Base-by-base conservation (phyloP, 163 green algal genomes). In the Scenedesmus sp. region DNA sequence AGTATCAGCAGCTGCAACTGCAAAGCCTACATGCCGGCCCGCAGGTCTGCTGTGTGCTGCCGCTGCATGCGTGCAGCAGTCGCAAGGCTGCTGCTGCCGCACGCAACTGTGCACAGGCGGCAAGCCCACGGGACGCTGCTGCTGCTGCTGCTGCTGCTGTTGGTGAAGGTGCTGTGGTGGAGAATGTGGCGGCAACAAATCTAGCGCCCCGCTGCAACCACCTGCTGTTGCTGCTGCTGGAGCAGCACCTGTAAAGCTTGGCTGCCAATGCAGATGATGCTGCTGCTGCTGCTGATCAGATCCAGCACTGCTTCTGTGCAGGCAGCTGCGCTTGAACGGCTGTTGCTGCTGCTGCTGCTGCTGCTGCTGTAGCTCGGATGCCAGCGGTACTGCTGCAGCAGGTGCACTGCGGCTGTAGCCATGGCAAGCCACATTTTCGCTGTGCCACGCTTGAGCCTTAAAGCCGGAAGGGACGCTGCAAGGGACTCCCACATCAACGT, bases 201-300 rank as follows among this genome's bases (percentile, higher is more conserved):
- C 16, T 1, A 76, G 16, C 26, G 16, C 2, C 16, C 66, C 18
- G 66, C 15, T 3, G 20, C 62, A 16, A 26, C 26, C 66, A 4
- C 66, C 13, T 66, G 82, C 54, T 87, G 82, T 52, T 87, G 82
- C 82, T 87, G 82, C 54, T 87, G 82, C 23, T 87, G 62, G 12
- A 20, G 10, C 62, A 15, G 10, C 12, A 15, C 8, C 74, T 20
- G 5, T 7, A 82, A 16, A 54, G 26, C 74, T 52, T 18, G 66
- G 26, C 18, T 76, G 66, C 66, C 66, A 76, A 8, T 7, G 16
- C n/a, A 82, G 74, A 52, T 57, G 76, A 26, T 84, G 76, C 76
- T 84, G 76, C 76, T 84, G 76, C 2, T 56, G 76, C 13, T 56
- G 34, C 12, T 84, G 76, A 23, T n/a, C 34, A 23, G 15, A 23